Base-by-base conservation (phyloP, 305 asterid species). In the Salvia sclarea region DNA sequence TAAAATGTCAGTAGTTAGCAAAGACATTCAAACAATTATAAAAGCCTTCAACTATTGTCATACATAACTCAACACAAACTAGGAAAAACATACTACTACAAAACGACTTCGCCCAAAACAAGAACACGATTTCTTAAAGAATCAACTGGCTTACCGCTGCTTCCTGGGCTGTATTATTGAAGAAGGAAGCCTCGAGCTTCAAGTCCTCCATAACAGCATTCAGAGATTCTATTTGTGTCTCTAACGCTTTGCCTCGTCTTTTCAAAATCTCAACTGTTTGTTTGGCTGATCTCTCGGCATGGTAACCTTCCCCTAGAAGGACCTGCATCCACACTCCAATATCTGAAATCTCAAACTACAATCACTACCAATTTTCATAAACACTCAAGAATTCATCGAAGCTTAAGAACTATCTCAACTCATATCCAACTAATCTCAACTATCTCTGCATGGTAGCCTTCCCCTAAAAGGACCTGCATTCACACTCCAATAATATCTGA, bases 381-480 rank as follows among this genome's bases (percentile, higher is more conserved):
- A 38, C 47, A 35, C 54, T 55, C 61, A 62, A 60, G n/a, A n/a
- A 14, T 8, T 25, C n/a, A 33, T 30, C 13, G 33, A 55, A 61
- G 53, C 14, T 33, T 38, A 54, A 8, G 22, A 16, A 62, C 24
- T 25, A 52, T 50, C 37, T 44, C 35, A 50, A 33, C 21, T n/a
- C n/a, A n/a, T n/a, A n/a, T n/a, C n/a, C n/a, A n/a, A n/a, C n/a
- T n/a, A 79, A 88, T 87, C 56, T 91, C 98, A 69, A 76, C 49
- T 80, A 96, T 84, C 61, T 91, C 90, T 22, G 91, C 92, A 59
- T 88, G 89, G 76, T 88, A 83, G 54, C 95, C 90, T 69, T 84
- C 98, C 70, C 98, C 98, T 18, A 90, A 69, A 61, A 93, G 91
- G 55, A 93, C 97, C 96, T 88, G 75, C 75, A 74, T 31, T 60